These are phyloP conservation scores for Phialophora chinensis DNA, from an alignment of 2,329 filamentous ascomycete genomes.

Conservation along the genomic window DNA sequence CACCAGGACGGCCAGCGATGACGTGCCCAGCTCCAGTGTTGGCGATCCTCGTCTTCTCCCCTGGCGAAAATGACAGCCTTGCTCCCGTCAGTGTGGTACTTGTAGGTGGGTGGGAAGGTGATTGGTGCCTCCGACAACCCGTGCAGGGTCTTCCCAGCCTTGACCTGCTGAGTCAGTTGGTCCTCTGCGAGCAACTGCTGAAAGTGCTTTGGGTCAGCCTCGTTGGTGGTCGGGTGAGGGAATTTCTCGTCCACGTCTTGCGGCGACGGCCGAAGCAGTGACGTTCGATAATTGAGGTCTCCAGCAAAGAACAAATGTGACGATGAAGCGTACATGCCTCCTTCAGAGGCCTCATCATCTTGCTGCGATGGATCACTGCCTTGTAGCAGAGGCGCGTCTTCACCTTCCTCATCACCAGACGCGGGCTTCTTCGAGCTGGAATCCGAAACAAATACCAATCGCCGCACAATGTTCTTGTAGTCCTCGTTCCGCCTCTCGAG, in stretches of 20 bases:
- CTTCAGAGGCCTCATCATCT: constrained; percentile 25
- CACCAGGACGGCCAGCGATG: constrained; percentile 94
- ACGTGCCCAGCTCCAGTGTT: constrained; percentile 73
- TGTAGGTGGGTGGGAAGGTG: constrained; percentile 90
- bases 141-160: constrained; percentile 74
- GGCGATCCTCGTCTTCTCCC: constrained; percentile 41
- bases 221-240: constrained; percentile 61
- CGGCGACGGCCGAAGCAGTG: constrained; percentile 66
- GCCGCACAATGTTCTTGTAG: constrained; percentile 82
- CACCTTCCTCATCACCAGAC: constrained; percentile 48
- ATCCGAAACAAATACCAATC: constrained; percentile 70
- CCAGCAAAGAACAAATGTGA: constrained; percentile 85
- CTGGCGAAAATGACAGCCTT: constrained; percentile 45
- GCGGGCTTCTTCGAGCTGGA: constrained; percentile 17
- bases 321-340: constrained; percentile 72
- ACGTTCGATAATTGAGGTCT: constrained; percentile 94
- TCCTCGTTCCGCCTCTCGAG: constrained; percentile 79
- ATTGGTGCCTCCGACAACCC: constrained; percentile 76
- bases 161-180: constrained; percentile 76
- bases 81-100: constrained; percentile 65
- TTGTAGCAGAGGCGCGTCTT: constrained; percentile 45
- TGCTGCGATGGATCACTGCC: constrained; percentile 37
- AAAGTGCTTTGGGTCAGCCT: constrained; percentile 65
- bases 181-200: constrained; percentile 72
- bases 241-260: constrained; percentile 61